phyloP scores from a whole-genome alignment of 2,329 filamentous ascomycete species.

The Aspergillus sp. region DNA sequence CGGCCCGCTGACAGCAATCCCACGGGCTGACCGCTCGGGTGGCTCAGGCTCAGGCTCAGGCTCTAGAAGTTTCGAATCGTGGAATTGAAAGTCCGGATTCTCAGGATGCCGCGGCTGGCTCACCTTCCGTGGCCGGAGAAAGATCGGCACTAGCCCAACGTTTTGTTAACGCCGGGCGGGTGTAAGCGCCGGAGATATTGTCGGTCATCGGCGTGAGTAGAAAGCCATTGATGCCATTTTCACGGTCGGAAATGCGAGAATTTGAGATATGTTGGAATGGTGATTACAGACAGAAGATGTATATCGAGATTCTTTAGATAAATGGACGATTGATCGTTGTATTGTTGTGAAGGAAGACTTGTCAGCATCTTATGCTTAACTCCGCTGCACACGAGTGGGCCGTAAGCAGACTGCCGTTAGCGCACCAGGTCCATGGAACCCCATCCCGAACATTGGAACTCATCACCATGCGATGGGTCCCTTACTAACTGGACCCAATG shows the following conservation, averaged over 20 bases:
- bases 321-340: too few species aligned
- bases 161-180: neutral
- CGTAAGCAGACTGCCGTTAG: conserved; percentile 1
- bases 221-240: too few species aligned
- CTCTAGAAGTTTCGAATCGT: too few species aligned
- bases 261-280: too few species aligned
- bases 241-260: too few species aligned
- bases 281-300: neutral
- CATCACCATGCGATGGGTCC: neutral
- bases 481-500: neutral
- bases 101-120: too few species aligned
- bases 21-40: too few species aligned
- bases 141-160: neutral
- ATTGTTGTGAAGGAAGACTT: neutral
- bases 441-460: neutral
- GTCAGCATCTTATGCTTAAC: conserved; percentile 11
- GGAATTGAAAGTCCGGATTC: too few species aligned
- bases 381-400: neutral
- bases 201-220: too few species aligned
- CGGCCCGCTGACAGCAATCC: too few species aligned
- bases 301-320: too few species aligned
- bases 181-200: neutral
- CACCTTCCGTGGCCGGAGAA: neutral
- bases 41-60: too few species aligned
- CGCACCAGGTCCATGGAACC: neutral